Percentiles rank a stretch among this genome's conserved stretches.
Evolutionary conservation across 208 protist genomes (phyloP).

Genomic region (Leishmania lainsoni): DNA sequence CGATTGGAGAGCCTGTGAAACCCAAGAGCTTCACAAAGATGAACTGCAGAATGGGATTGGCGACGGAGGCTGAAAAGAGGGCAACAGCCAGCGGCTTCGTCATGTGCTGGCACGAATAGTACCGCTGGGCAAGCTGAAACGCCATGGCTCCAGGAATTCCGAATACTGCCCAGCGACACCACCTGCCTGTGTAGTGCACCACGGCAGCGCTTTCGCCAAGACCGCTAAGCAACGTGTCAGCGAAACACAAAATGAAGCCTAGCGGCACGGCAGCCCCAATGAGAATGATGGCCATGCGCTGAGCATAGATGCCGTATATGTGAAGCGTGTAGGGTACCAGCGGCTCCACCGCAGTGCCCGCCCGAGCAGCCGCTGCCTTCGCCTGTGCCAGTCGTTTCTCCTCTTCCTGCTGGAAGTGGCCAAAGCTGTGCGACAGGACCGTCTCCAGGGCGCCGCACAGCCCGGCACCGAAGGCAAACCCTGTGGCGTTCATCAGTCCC

Average conservation of each 20-base stretch:
- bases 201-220: slow-evolving; percentile 49
- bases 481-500: slow-evolving; percentile 86
- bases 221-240: slow-evolving; percentile 44
- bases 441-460: slow-evolving; percentile 86
- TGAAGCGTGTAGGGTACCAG: slow-evolving; percentile 36
- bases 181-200: slow-evolving; percentile 75
- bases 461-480: slow-evolving; percentile 84
- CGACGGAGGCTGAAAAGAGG: slow-evolving; percentile 50
- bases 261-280: slow-evolving; percentile 66
- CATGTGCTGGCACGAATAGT: slow-evolving; percentile 82
- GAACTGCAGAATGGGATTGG: slow-evolving; percentile 73
- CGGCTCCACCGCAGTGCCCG: slow-evolving; percentile 7
- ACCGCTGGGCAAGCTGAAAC: slow-evolving; percentile 78
- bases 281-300: slow-evolving; percentile 83
- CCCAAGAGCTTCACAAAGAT: slow-evolving; percentile 73
- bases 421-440: slow-evolving; percentile 82
- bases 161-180: slow-evolving; percentile 71
- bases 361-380: slow-evolving; percentile 12
- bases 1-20: slow-evolving; percentile 81
- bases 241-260: slow-evolving; percentile 68
- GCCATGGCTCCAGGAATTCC: slow-evolving; percentile 59
- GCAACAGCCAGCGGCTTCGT: slow-evolving; percentile 77
- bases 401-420: slow-evolving; percentile 42
- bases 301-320: slow-evolving; percentile 84
- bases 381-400: slow-evolving; percentile 29